Percentiles rank a stretch among this genome's conserved stretches.
Evolutionary conservation across 2,329 filamentous ascomycete species (phyloP).

Genomic region (Arachnomyces sp.): DNA sequence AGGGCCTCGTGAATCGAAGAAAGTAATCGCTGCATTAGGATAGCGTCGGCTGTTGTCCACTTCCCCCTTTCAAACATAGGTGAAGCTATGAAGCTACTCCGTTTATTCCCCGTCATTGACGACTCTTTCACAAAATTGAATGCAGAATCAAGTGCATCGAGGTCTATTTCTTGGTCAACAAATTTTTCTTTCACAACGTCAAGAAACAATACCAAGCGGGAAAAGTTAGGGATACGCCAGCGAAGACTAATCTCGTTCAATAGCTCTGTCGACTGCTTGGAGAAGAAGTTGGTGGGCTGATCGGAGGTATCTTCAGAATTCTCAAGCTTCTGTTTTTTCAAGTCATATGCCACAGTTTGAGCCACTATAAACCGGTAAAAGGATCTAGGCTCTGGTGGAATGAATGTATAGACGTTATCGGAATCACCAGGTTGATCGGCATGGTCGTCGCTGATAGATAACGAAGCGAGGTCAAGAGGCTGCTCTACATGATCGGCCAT

Average conservation of each 20-base stretch:
- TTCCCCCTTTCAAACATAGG: slow-evolving; percentile 50
- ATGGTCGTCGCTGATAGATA: slow-evolving; percentile 50
- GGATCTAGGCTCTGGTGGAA: slow-evolving; percentile 71
- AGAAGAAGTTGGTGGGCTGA: slow-evolving; percentile 48
- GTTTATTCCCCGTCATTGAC: slow-evolving; percentile 52
- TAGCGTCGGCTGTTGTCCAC: slow-evolving; percentile 63
- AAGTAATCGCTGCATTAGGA: slow-evolving; percentile 66
- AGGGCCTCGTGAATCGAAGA: slow-evolving; percentile 69
- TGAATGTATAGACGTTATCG: slow-evolving; percentile 68
- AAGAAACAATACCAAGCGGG: slow-evolving; percentile 69
- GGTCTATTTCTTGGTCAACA: slow-evolving; percentile 67
- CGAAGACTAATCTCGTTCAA: slow-evolving; percentile 75
- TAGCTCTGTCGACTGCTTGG: slow-evolving; percentile 71
- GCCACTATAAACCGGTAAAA: slow-evolving; percentile 78
- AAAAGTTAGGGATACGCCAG: slow-evolving; percentile 82
- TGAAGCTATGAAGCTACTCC: slow-evolving; percentile 40
- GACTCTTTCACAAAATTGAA: slow-evolving; percentile 76
- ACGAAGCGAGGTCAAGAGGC: slow-evolving; percentile 39
- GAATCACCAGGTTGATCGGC: slow-evolving; percentile 34
- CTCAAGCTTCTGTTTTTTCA: slow-evolving; percentile 47
- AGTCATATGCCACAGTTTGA: slow-evolving; percentile 59
- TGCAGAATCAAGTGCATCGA: slow-evolving; percentile 72
- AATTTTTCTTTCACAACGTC: slow-evolving; percentile 83
- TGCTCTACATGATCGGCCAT: slow-evolving; percentile 26
- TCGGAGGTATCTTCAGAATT: slow-evolving; percentile 42